phyloP scores from a whole-genome alignment of 108 stramenopile species.

The Chaetoceros muelleri region DNA sequence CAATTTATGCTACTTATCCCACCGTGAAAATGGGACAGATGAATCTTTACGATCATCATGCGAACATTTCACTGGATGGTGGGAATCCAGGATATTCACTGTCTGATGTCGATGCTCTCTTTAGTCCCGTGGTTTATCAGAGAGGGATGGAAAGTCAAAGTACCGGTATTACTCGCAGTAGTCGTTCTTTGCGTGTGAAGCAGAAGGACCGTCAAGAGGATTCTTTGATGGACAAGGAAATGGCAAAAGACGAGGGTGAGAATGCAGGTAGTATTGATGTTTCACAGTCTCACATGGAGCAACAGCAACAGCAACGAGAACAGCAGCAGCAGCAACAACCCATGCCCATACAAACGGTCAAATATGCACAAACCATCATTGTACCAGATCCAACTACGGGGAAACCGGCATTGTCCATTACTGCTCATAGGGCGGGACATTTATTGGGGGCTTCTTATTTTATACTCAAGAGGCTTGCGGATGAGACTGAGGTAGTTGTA shows the following conservation, averaged over 20 bases:
- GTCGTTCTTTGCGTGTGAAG: background rate
- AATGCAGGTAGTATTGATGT: too few relatives aligned
- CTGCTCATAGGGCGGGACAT: constrained; percentile 80
- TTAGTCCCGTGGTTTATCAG: constrained; percentile 12
- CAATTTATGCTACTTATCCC: constrained; percentile 88
- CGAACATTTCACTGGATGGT: constrained; percentile 63
- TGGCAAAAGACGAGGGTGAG: background rate
- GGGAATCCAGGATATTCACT: constrained; percentile 58
- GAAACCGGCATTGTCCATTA: constrained; percentile 31
- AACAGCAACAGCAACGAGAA: background rate
- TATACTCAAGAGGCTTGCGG: constrained; percentile 44
- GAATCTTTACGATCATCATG: constrained; percentile 90
- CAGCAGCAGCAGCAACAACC: background rate
- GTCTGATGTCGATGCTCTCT: constrained; percentile 81
- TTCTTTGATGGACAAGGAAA: background rate
- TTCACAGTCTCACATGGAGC: too few relatives aligned
- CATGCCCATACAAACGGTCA: constrained; percentile 49
- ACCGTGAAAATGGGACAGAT: constrained; percentile 96
- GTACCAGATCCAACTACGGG: constrained; percentile 14
- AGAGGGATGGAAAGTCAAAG: constrained; percentile 4
- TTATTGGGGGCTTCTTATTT: constrained; percentile 81
- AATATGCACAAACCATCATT: constrained; percentile 78
- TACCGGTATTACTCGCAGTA: too few relatives aligned
- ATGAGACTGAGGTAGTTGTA: constrained; percentile 73
- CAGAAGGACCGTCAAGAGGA: background rate